Conservation (phyloP, 352 stramenopile species). For the Phytophthora podocarpi region DNA sequence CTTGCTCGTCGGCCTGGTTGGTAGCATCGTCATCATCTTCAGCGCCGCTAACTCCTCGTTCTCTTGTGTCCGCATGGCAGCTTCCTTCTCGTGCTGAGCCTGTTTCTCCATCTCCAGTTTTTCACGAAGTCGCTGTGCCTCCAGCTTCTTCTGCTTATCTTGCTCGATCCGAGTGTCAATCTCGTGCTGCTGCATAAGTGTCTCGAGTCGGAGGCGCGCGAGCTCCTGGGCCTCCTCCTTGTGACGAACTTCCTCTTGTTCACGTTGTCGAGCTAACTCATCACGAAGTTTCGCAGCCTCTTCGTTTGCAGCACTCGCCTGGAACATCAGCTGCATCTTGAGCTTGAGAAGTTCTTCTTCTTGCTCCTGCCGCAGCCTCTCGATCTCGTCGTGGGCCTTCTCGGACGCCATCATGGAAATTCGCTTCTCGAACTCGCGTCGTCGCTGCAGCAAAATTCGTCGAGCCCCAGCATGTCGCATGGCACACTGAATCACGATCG, state of each 20-base stretch:
- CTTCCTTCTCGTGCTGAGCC: conserved; percentile 49
- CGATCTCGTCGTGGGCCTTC: conserved; percentile 83
- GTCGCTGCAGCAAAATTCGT: conserved; percentile 44
- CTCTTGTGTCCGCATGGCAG: conserved; percentile 56
- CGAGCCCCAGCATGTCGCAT: conserved; percentile 52
- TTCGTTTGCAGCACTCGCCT: conserved; percentile 55
- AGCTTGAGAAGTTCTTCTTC: conserved; percentile 70
- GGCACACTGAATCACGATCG: conserved; percentile 71
- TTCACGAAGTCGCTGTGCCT: conserved; percentile 47
- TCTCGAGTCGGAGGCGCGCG: conserved; percentile 53
- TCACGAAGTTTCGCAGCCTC: conserved; percentile 49
- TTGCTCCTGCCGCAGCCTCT: conserved; percentile 70
- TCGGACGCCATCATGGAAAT: conserved; percentile 85
- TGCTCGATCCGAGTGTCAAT: conserved; percentile 46
- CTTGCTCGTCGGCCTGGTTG: conserved; percentile 32
- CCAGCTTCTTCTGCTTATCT: conserved; percentile 37
- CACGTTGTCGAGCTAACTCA: conserved; percentile 50
- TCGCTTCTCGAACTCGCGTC: conserved; percentile 73
- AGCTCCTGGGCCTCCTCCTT: conserved; percentile 64
- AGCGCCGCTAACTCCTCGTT: conserved; percentile 61
- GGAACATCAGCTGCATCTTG: conserved; percentile 66
- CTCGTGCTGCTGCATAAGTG: conserved; percentile 61
- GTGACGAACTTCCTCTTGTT: conserved; percentile 49
- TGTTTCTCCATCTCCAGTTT: conserved; percentile 48
- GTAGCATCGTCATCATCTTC: conserved; percentile 58